phyloP scores from a whole-genome alignment of 768 basidiomycete species.

The Tulasnella sp. region DNA sequence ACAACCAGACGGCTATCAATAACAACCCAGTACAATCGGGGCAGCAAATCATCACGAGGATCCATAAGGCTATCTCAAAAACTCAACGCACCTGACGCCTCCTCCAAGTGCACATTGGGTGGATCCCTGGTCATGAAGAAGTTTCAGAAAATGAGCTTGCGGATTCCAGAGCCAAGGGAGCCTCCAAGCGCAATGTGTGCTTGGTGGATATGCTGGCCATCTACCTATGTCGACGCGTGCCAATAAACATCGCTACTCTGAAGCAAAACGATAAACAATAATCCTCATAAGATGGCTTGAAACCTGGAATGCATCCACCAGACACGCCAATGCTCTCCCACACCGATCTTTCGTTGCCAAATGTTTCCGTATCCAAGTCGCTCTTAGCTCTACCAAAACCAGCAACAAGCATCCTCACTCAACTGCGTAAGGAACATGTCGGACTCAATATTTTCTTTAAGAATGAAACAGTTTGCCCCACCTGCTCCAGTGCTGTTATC shows the following conservation, averaged over 20 bases:
- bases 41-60: background rate
- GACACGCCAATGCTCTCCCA: too few species aligned
- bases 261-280: background rate
- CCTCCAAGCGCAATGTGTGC: background rate
- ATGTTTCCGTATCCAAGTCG: background rate
- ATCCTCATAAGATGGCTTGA: background rate
- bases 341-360: too few species aligned
- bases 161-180: conserved; percentile 3
- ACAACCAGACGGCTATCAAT: conserved; percentile 14
- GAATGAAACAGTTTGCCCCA: background rate
- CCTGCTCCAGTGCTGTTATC: background rate
- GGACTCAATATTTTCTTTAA: conserved; percentile 15
- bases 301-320: background rate
- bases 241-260: background rate
- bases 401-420: conserved; percentile 9
- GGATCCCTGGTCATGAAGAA: conserved; percentile 9
- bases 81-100: too few species aligned
- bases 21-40: background rate
- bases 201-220: background rate
- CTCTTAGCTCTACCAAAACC: conserved; percentile 13
- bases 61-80: background rate
- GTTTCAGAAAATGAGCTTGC: conserved; percentile 15
- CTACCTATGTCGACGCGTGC: background rate
- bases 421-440: conserved; percentile 17
- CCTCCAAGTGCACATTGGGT: background rate